Evolutionary conservation across 2,329 filamentous ascomycete genomes (phyloP), one percentile per base, ranked within the genome.

Genomic region (Diplodia scrobiculata): DNA sequence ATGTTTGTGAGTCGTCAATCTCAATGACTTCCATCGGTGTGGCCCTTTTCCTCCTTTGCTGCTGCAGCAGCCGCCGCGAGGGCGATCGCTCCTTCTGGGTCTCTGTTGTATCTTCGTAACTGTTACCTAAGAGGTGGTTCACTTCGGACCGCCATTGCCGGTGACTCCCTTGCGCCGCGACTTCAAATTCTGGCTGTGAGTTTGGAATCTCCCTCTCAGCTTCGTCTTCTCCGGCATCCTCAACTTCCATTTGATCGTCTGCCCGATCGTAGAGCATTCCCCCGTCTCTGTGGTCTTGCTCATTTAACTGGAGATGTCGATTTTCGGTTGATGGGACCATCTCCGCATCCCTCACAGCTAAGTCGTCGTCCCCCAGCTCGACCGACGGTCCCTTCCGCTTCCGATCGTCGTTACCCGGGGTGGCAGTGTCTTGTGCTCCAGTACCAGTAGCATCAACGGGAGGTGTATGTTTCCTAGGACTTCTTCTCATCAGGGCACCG

Each of bases 11-110:
- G 32, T 36, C 58, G 47, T 62, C 58, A 2, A 62, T 14, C 17
- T 62, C 58, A 11, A 62, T 62, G 58, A 62, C n/a, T 19, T 62
- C 58, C 19, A 7, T 25, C 9, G 17, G 13, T 7, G 29, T 48
- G n/a, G 32, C 13, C 55, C n/a, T 48, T 19, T 19, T 48, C 25
- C 32, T 54, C 52, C 13, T 41, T 34, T n/a, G 5, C 19, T 27
- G 19, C 11, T 27, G 19, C 10, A 14, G 10, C 19, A 17, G 17
- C 29, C n/a, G 11, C 14, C 11, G 13, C 9, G 55, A 47, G 5
- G 25, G n/a, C 9, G 55, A 34, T 19, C 25, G 55, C 55, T 36
- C 21, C n/a, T 36, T 29, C n/a, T 27, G 38, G 10, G 10, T 17
- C 9, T 48, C 25, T 19, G 5, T 19, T 45, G 2, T 7, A 45